These are phyloP conservation scores for Simmondsia chinensis DNA, from an alignment of 148 eudicot species.

Conservation along the genomic window DNA sequence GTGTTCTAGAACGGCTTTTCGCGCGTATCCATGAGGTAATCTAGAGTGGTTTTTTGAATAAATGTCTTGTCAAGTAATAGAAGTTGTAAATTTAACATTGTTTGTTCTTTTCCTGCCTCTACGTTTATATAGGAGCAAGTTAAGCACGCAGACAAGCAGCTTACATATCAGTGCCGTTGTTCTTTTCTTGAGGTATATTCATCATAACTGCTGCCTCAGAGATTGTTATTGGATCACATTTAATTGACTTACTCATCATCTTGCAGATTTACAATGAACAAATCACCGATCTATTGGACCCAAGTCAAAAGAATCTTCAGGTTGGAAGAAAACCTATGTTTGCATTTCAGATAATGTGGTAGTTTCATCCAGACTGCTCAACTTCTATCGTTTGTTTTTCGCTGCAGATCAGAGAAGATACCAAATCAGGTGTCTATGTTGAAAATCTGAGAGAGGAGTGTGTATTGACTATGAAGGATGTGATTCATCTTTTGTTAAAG, in stretches of 20 bases:
- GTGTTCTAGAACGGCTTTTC: conserved; percentile 74
- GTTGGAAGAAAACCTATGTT: conserved; percentile 20
- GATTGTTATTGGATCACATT: neutral
- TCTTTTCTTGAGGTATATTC: conserved; percentile 86
- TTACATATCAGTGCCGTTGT: conserved; percentile 83
- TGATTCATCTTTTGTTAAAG: conserved; percentile 66
- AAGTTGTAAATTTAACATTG: neutral
- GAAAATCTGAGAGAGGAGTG: conserved; percentile 82
- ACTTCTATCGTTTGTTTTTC: conserved; percentile 3
- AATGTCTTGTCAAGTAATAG: too few species aligned
- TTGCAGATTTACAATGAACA: conserved; percentile 91
- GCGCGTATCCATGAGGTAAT: conserved; percentile 77
- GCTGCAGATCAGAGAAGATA: conserved; percentile 86
- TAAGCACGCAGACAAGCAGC: conserved; percentile 74
- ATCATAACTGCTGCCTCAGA: neutral
- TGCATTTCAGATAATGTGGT: conserved; percentile 7
- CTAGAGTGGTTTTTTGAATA: too few species aligned
- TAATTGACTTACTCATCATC: conserved; percentile 2
- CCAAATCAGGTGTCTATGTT: conserved; percentile 88
- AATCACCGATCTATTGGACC: conserved; percentile 86
- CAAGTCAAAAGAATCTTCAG: conserved; percentile 88
- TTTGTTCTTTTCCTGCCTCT: conserved; percentile 7
- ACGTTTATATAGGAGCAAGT: conserved; percentile 54
- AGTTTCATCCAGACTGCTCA: conserved; percentile 1
- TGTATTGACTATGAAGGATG: conserved; percentile 72